Evolutionary conservation across 1,284 basidiomycete genomes (phyloP).

Genomic region (Irpex rosettiformis): DNA sequence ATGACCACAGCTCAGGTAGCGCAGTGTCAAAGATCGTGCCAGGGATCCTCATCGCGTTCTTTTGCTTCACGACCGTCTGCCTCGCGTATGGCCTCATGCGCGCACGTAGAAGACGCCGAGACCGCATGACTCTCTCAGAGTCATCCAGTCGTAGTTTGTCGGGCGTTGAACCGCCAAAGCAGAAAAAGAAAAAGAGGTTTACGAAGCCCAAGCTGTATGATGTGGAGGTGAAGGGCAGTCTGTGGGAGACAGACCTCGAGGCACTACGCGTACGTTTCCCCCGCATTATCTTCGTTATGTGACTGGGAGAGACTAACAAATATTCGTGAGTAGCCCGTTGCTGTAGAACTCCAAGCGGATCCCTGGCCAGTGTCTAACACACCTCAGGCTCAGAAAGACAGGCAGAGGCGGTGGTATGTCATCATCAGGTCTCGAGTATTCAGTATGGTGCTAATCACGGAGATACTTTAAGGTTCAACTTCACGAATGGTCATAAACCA

Average conservation of each 20-base stretch:
- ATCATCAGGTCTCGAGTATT: not conserved
- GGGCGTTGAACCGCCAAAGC: not conserved
- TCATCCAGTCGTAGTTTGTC: not conserved
- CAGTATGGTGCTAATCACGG: not conserved
- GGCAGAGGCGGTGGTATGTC: not conserved
- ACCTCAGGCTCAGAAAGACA: not conserved
- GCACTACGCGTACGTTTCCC: constrained; percentile 7
- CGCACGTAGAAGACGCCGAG: constrained; percentile 8
- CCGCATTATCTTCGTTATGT: not conserved
- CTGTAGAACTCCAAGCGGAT: constrained; percentile 10
- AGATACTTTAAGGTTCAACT: not conserved
- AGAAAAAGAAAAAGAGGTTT: constrained; percentile 7
- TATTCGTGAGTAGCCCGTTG: constrained; percentile 9
- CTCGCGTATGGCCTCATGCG: constrained; percentile 9
- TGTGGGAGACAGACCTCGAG: constrained; percentile 9
- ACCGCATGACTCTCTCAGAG: not conserved
- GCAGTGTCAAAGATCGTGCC: constrained; percentile 12
- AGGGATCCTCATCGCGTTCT: constrained; percentile 14
- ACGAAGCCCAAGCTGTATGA: constrained; percentile 10
- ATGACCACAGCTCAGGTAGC: not conserved
- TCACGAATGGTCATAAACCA: not conserved
- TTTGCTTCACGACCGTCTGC: constrained; percentile 13
- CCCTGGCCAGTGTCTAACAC: not conserved
- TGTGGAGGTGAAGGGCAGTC: constrained; percentile 5
- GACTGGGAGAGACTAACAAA: not conserved